A percentile compares a stretch with the other conserved stretches of the same genome.
Evolutionary conservation across 257 asterid genomes (phyloP).

Genomic region (Solanum pennellii): DNA sequence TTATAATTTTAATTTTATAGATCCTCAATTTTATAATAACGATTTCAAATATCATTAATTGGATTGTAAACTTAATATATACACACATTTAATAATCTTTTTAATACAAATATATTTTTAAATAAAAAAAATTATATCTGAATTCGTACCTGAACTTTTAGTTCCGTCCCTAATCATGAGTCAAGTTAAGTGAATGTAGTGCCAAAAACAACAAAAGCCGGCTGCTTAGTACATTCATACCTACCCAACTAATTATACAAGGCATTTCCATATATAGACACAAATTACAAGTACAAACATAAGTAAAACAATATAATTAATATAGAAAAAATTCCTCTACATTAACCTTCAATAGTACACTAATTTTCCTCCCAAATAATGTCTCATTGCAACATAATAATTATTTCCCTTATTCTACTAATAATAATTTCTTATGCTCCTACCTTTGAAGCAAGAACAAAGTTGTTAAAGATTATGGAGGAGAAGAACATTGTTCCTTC

Average conservation of each 20-base stretch:
- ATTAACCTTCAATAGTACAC: neutral
- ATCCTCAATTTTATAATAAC: too few species aligned
- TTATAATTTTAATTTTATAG: too few species aligned
- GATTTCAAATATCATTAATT: neutral
- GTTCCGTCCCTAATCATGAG: neutral
- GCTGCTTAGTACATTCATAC: neutral
- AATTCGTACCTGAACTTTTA: fast-evolving
- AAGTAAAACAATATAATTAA: neutral
- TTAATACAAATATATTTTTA: too few species aligned
- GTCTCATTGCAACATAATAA: neutral
- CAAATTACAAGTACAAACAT: neutral
- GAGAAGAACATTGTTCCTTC: neutral
- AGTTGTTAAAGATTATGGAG: neutral
- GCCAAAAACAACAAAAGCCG: neutral
- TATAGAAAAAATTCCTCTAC: neutral
- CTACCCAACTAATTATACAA: neutral
- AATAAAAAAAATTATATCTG: fast-evolving
- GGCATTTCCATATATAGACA: neutral
- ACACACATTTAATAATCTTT: neutral
- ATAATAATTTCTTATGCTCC: neutral
- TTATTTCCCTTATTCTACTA: neutral
- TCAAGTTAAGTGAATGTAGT: neutral
- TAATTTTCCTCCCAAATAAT: neutral
- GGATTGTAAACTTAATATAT: neutral
- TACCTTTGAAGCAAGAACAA: constrained; percentile 16